These are phyloP conservation scores for Coemansia pectinata DNA, from an alignment of 192 early-diverging fungal genomes.

Conservation along the genomic window DNA sequence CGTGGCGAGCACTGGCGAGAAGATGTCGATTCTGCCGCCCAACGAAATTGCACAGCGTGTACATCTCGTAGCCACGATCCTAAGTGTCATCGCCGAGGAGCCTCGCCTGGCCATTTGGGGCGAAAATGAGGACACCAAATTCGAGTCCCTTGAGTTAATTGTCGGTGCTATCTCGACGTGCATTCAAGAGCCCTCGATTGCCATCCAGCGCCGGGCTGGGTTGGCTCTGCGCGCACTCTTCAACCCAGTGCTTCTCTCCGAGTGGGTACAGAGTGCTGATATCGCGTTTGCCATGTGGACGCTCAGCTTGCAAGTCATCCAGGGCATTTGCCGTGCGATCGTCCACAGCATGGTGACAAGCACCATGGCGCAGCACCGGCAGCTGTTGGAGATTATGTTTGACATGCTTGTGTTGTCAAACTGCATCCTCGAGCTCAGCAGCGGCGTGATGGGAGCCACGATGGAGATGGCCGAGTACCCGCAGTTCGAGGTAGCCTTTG, in stretches of 20 bases:
- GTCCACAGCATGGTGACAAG: slow-evolving; percentile 58
- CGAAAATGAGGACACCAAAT: slow-evolving; percentile 62
- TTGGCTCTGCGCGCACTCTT: slow-evolving; percentile 75
- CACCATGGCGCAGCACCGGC: slow-evolving; percentile 51
- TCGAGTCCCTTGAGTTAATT: slow-evolving; percentile 73
- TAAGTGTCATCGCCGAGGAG: slow-evolving; percentile 74
- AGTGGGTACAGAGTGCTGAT: slow-evolving; percentile 78
- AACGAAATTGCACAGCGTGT: slow-evolving; percentile 68
- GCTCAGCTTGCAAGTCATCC: slow-evolving; percentile 62
- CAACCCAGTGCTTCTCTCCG: slow-evolving; percentile 64
- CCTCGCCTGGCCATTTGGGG: slow-evolving; percentile 76
- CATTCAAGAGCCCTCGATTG: slow-evolving; percentile 67
- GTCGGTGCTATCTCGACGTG: slow-evolving; percentile 76
- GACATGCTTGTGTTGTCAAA: slow-evolving; percentile 69
- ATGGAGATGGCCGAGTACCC: slow-evolving; percentile 56
- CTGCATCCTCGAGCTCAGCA: slow-evolving; percentile 73
- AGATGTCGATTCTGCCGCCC: slow-evolving; percentile 46
- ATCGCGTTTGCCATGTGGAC: slow-evolving; percentile 82
- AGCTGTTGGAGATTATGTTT: slow-evolving; percentile 54
- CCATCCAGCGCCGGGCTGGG: slow-evolving; percentile 72
- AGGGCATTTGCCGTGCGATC: slow-evolving; percentile 52
- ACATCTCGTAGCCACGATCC: slow-evolving; percentile 76
- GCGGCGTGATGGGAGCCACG: slow-evolving; percentile 60
- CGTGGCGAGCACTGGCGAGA: slow-evolving; percentile 44
- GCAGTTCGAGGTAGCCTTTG: slow-evolving; percentile 60